Conservation (phyloP, 1,139 yeast genomes). For the Meyerozyma sp. region DNA sequence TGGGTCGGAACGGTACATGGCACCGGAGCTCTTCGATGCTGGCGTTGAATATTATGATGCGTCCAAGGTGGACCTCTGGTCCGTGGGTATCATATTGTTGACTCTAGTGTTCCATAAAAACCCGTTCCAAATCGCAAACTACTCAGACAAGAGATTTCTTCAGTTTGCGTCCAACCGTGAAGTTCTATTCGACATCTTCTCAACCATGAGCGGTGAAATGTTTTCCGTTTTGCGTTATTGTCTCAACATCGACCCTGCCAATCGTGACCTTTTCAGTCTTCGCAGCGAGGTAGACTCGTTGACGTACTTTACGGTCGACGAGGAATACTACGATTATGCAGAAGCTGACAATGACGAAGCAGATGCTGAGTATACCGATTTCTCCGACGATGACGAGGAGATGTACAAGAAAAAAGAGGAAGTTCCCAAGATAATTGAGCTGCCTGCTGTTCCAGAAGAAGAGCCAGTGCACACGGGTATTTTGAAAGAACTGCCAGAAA, state of each 20-base stretch:
- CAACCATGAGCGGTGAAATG: slow-evolving; percentile 82
- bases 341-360: slow-evolving; percentile 15
- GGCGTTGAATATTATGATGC: slow-evolving; percentile 69
- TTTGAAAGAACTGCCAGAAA: slow-evolving; percentile 5
- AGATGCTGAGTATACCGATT: slow-evolving; percentile 9
- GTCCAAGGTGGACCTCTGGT: slow-evolving; percentile 88
- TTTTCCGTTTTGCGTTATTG: slow-evolving; percentile 76
- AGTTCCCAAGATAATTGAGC: background rate
- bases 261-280: slow-evolving; percentile 63
- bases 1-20: slow-evolving; percentile 95
- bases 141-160: slow-evolving; percentile 77
- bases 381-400: slow-evolving; percentile 17
- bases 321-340: slow-evolving; percentile 47
- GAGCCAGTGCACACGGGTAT: slow-evolving; percentile 4
- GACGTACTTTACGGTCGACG: slow-evolving; percentile 78
- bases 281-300: slow-evolving; percentile 55
- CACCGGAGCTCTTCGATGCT: slow-evolving; percentile 80
- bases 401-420: slow-evolving; percentile 10
- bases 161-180: slow-evolving; percentile 88
- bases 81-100: slow-evolving; percentile 79
- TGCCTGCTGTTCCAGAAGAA: background rate
- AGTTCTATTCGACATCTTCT: slow-evolving; percentile 86
- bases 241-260: slow-evolving; percentile 81
- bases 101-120: slow-evolving; percentile 86
- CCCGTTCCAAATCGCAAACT: slow-evolving; percentile 82